phyloP scores from a whole-genome alignment of 2,329 filamentous ascomycete species.

The Ophiostoma populinum region DNA sequence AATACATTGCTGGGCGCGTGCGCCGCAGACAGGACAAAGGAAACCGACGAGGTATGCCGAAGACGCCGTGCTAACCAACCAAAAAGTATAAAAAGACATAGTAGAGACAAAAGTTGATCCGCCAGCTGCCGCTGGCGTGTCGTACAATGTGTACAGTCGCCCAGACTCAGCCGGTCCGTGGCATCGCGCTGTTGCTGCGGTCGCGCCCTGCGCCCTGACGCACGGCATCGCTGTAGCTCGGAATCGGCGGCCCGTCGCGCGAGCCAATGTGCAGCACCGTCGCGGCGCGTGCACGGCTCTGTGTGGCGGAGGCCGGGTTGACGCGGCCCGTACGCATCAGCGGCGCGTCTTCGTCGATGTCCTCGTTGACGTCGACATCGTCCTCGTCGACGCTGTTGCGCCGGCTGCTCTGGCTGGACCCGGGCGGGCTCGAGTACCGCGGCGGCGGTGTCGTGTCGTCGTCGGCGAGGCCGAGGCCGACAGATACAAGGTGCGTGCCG shows the following conservation, averaged over 20 bases:
- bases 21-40: too few relatives aligned
- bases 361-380: too few relatives aligned
- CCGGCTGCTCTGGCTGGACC: slow-evolving; percentile 38
- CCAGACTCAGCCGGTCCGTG: too few relatives aligned
- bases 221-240: slow-evolving; percentile 66
- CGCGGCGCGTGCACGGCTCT: slow-evolving; percentile 31
- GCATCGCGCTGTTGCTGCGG: slow-evolving; percentile 24
- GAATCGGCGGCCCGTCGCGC: slow-evolving; percentile 44
- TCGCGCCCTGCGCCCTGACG: slow-evolving; percentile 32
- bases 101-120: too few relatives aligned
- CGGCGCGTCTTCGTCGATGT: slow-evolving; percentile 35
- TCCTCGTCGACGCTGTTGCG: slow-evolving; percentile 41
- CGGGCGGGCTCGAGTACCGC: slow-evolving; percentile 50
- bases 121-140: too few relatives aligned
- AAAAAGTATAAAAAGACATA: too few relatives aligned
- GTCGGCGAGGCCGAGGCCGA: slow-evolving; percentile 34
- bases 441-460: slow-evolving; percentile 49
- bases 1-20: too few relatives aligned
- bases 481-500: neutral
- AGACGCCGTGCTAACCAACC: too few relatives aligned
- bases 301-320: too few relatives aligned
- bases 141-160: too few relatives aligned
- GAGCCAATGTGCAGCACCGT: slow-evolving; percentile 15
- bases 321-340: slow-evolving; percentile 32
- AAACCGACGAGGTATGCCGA: too few relatives aligned